Evolutionary conservation across 441 rosid species (phyloP).

Genomic region (Kokia cookei): DNA sequence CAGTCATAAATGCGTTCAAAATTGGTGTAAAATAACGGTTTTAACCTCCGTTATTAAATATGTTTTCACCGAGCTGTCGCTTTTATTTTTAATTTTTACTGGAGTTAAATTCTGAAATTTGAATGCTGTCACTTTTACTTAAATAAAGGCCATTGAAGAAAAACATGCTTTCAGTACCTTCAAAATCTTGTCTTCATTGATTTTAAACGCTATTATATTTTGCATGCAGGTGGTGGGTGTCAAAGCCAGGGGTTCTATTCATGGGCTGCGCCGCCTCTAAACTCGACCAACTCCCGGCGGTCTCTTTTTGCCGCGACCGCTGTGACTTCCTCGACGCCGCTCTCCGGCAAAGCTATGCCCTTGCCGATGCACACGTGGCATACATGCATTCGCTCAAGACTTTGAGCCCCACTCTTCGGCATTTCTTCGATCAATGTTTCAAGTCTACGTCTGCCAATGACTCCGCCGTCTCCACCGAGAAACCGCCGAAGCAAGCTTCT

Average conservation of each 20-base stretch:
- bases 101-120: too few species aligned
- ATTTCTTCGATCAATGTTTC: slow-evolving; percentile 32
- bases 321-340: slow-evolving; percentile 61
- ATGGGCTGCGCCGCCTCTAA: slow-evolving; percentile 86
- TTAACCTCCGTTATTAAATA: neutral
- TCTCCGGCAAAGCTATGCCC: slow-evolving; percentile 54
- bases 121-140: neutral
- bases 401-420: slow-evolving; percentile 40
- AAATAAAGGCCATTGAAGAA: neutral
- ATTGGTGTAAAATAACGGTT: neutral
- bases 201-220: neutral
- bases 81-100: neutral
- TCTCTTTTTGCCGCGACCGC: slow-evolving; percentile 69
- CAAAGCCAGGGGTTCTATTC: neutral
- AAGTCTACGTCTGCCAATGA: slow-evolving; percentile 14
- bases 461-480: neutral
- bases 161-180: neutral
- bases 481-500: slow-evolving; percentile 8
- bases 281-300: slow-evolving; percentile 74
- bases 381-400: slow-evolving; percentile 47
- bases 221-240: neutral
- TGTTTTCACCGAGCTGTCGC: neutral
- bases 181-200: neutral
- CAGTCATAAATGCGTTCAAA: neutral
- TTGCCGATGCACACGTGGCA: slow-evolving; percentile 64